phyloP scores from a whole-genome alignment of 2,329 filamentous ascomycete genomes.

The Cladobotryum mycophilum region DNA sequence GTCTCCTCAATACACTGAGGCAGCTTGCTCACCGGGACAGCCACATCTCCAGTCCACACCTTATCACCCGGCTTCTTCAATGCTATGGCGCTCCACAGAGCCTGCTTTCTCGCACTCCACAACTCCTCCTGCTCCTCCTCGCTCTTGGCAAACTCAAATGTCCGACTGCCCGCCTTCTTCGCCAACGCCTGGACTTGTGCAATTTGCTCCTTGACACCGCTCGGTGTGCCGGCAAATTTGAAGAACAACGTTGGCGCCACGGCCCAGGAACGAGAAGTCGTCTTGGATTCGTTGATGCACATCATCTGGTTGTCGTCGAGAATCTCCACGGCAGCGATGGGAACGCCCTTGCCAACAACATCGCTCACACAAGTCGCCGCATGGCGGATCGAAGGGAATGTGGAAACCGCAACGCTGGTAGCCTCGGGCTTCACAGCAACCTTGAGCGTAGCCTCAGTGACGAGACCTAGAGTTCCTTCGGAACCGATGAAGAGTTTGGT shows the following conservation, averaged over 20 bases:
- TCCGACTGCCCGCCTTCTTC: constrained; percentile 53
- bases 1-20: constrained; percentile 74
- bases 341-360: constrained; percentile 74
- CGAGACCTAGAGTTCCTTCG: constrained; percentile 84
- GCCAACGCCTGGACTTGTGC: constrained; percentile 59
- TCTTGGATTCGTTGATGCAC: constrained; percentile 59
- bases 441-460: constrained; percentile 87
- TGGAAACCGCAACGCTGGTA: constrained; percentile 71
- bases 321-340: constrained; percentile 87
- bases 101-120: constrained; percentile 80
- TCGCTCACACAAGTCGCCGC: constrained; percentile 74
- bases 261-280: constrained; percentile 60
- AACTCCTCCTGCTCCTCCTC: constrained; percentile 67
- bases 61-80: constrained; percentile 58
- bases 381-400: constrained; percentile 52
- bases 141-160: constrained; percentile 71
- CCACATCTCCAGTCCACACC: constrained; percentile 83
- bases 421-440: constrained; percentile 74
- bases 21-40: constrained; percentile 69
- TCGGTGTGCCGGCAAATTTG: constrained; percentile 70
- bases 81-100: constrained; percentile 73
- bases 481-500: constrained; percentile 85
- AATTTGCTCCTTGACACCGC: constrained; percentile 73
- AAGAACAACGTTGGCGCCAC: constrained; percentile 76
- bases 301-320: constrained; percentile 87